These are phyloP conservation scores for Pythium myriotylum DNA, from an alignment of 352 stramenopile species.

Conservation along the genomic window DNA sequence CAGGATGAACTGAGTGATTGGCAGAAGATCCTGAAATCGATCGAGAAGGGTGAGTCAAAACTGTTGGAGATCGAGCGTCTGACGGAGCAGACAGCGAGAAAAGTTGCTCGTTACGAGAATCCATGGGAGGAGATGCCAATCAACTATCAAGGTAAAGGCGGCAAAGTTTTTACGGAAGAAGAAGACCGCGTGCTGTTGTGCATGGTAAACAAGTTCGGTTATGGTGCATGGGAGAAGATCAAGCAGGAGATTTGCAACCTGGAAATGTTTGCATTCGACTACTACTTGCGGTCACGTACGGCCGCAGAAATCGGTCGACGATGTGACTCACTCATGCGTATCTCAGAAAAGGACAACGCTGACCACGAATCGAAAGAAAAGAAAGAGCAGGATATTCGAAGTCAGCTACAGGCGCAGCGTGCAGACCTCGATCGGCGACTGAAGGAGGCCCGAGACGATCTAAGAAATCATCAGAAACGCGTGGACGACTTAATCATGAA, in stretches of 20 bases:
- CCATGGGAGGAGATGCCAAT: conserved; percentile 88
- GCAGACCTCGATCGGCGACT: conserved; percentile 71
- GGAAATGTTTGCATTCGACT: conserved; percentile 97
- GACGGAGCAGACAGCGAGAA: conserved; percentile 71
- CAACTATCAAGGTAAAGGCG: conserved; percentile 90
- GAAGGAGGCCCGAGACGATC: conserved; percentile 59
- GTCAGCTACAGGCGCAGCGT: conserved; percentile 66
- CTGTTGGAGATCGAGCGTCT: conserved; percentile 86
- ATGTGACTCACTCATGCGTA: conserved; percentile 94
- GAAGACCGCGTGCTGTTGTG: conserved; percentile 98
- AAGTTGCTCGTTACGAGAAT: conserved; percentile 80
- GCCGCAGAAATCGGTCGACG: conserved; percentile 95
- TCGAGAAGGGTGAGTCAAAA: conserved; percentile 88
- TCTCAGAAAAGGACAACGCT: conserved; percentile 94
- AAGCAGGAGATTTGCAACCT: conserved; percentile 94
- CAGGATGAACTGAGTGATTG: conserved; percentile 79
- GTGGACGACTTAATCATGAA: conserved; percentile 90
- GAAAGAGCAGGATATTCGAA: conserved; percentile 69
- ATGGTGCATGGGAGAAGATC: conserved; percentile 96
- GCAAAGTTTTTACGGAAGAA: conserved; percentile 95
- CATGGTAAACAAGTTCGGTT: conserved; percentile 97
- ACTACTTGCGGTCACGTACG: conserved; percentile 97
- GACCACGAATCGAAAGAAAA: conserved; percentile 79
- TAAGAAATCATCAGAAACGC: conserved; percentile 76
- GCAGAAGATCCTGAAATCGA: conserved; percentile 86